phyloP scores from a whole-genome alignment of 805 yeast genomes.

The Candida maltosa region DNA sequence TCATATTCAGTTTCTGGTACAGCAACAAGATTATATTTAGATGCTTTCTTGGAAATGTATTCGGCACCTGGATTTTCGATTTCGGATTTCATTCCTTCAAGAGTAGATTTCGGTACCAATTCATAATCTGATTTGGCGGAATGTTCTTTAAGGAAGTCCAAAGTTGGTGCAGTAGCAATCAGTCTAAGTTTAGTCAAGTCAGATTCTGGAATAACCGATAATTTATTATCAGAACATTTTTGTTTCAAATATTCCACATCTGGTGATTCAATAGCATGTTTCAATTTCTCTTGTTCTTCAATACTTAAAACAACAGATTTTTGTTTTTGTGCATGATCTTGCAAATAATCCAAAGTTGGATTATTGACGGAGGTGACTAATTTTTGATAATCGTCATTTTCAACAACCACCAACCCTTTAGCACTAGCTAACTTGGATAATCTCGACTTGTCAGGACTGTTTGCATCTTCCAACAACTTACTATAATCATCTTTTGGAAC shows the following conservation, averaged over 20 bases:
- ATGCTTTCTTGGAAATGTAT: slow-evolving; percentile 11
- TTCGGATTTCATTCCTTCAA: slow-evolving; percentile 6
- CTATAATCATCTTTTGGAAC: slow-evolving; percentile 13
- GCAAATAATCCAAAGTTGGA: slow-evolving; percentile 15
- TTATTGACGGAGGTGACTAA: slow-evolving; percentile 16
- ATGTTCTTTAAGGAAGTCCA: slow-evolving; percentile 27
- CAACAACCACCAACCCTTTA: slow-evolving; percentile 13
- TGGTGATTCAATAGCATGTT: slow-evolving; percentile 9
- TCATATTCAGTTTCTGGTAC: slow-evolving; percentile 14
- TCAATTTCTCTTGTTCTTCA: slow-evolving; percentile 13
- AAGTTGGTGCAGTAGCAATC: slow-evolving; percentile 18
- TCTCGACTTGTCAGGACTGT: slow-evolving; percentile 15
- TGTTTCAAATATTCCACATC: slow-evolving; percentile 8
- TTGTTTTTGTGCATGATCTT: slow-evolving; percentile 4
- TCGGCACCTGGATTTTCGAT: slow-evolving; percentile 14
- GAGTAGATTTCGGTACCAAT: slow-evolving; percentile 8
- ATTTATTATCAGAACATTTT: slow-evolving; percentile 9
- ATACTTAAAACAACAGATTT: slow-evolving; percentile 2
- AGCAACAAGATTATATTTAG: slow-evolving; percentile 10
- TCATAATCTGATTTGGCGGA: slow-evolving; percentile 19
- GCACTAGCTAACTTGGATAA: slow-evolving; percentile 18
- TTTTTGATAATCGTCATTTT: slow-evolving; percentile 4
- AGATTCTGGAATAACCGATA: slow-evolving; percentile 9
- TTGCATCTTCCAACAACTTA: background rate
- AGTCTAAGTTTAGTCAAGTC: slow-evolving; percentile 6